phyloP scores from a whole-genome alignment of 1,284 basidiomycete genomes.

The Marasmius sp. region DNA sequence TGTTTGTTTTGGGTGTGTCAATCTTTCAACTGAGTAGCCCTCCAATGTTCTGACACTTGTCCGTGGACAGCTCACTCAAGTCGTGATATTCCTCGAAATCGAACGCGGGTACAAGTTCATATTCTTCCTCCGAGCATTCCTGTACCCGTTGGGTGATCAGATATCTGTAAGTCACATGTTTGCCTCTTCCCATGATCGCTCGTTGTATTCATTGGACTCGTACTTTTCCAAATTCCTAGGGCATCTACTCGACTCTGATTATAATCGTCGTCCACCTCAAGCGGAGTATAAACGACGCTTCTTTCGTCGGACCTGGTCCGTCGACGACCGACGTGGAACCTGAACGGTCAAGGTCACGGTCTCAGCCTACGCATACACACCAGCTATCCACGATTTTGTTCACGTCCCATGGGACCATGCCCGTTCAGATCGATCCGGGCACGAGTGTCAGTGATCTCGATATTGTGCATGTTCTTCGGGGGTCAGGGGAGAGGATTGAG shows the following conservation, averaged over 20 bases:
- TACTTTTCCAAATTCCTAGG: neutral
- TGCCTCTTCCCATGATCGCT: neutral
- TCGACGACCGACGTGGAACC: too few relatives aligned
- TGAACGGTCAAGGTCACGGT: too few relatives aligned
- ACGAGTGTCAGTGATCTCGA: too few relatives aligned
- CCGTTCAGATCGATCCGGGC: too few relatives aligned
- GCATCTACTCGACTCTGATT: conserved; percentile 8
- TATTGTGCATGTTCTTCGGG: too few relatives aligned
- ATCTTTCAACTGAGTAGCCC: neutral
- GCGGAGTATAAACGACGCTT: neutral
- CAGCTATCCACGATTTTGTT: too few relatives aligned
- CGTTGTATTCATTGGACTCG: neutral
- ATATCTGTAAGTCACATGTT: conserved; percentile 1
- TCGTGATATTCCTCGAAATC: conserved; percentile 6
- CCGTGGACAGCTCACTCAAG: neutral
- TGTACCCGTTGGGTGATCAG: conserved; percentile 6
- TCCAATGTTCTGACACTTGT: neutral
- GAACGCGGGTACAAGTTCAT: neutral
- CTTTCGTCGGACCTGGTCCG: neutral
- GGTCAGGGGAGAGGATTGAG: too few relatives aligned
- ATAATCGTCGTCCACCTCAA: conserved; percentile 7
- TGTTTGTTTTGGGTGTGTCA: conserved; percentile 9
- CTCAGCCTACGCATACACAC: too few relatives aligned
- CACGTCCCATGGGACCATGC: too few relatives aligned
- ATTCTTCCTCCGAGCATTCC: neutral